Conservation (phyloP, 345 rosid genomes). For the Linum tenue region DNA sequence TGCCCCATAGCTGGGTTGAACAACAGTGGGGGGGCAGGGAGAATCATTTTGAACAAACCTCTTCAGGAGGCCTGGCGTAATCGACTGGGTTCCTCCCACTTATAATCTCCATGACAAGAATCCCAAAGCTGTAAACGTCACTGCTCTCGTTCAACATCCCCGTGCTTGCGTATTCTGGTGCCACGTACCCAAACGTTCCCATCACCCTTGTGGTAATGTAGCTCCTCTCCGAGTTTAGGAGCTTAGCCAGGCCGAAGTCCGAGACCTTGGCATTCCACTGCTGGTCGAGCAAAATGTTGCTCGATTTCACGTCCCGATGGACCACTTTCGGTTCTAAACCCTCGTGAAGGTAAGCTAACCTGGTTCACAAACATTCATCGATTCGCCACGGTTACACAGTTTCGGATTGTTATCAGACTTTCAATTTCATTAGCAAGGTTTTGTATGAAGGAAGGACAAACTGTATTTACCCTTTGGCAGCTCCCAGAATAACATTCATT, state of each 20-base stretch:
- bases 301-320: slow-evolving; percentile 3
- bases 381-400: not conserved
- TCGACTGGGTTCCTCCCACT: slow-evolving; percentile 4
- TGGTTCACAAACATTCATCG: not conserved
- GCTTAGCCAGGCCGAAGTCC: slow-evolving; percentile 3
- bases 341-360: slow-evolving; percentile 4
- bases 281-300: slow-evolving; percentile 3
- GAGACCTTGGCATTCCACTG: slow-evolving; percentile 5
- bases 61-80: slow-evolving; percentile 1
- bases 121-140: slow-evolving; percentile 5
- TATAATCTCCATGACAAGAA: not conserved
- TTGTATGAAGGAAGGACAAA: not conserved
- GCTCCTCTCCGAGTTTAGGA: not conserved
- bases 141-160: slow-evolving; percentile 5
- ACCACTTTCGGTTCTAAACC: slow-evolving; percentile 3
- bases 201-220: not conserved
- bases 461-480: slow-evolving; percentile 19
- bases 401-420: not conserved
- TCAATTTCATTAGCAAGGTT: not conserved
- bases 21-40: too few relatives aligned
- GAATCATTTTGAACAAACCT: not conserved
- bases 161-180: slow-evolving; percentile 1
- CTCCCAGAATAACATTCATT: slow-evolving; percentile 61
- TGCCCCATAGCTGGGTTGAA: too few relatives aligned
- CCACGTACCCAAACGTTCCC: slow-evolving; percentile 5